Evolutionary conservation across 352 stramenopile species (phyloP), one percentile per base, ranked within the genome.

Genomic region (Globisporangium cylindrosporum): DNA sequence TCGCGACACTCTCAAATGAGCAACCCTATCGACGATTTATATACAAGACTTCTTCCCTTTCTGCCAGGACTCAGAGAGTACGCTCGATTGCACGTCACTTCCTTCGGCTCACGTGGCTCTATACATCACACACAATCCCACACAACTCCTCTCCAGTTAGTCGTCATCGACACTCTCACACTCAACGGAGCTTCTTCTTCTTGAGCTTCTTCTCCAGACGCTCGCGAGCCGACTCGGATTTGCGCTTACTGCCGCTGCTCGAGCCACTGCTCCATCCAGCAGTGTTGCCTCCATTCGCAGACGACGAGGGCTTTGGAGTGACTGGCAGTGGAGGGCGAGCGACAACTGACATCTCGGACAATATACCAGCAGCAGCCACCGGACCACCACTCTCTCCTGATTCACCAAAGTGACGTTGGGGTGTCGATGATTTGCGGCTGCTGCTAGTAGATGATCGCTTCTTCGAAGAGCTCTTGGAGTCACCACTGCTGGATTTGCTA

Each of bases 191-290:
- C 62, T 90, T 90, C 62, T 78, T 87, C 38, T 86, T 86, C 74
- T 91, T 94, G 38, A 94, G 79, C 67, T 94, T 94, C 63, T 94
- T 94, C 58, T 81, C 82, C 62, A 94, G 67, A 1, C 86, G 84
- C 62, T 90, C 84, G 20, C 86, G 83, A 6, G 79, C 84, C 15
- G 84, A 92, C 18, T 72, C 70, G 4, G 78, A 73, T 68, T 85
- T 91, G 59, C 86, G 79, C 67, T 93, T 94, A 20, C 73, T 71
- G 53, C 72, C 62, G 24, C 54, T 68, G 43, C 66, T 73, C 29
- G 72, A 60, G 7, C 65, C 69, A 71, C 69, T 78, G 25, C 65
- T 64, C 56, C 32, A 48, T 69, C 24, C 29, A 32, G 34, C 38
- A 38, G 34, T 38, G 20, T 63, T 29, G 38, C 54, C 38, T 6